Evolutionary conservation across 306 rosid species (phyloP).

Genomic region (Sophora flavescens): DNA sequence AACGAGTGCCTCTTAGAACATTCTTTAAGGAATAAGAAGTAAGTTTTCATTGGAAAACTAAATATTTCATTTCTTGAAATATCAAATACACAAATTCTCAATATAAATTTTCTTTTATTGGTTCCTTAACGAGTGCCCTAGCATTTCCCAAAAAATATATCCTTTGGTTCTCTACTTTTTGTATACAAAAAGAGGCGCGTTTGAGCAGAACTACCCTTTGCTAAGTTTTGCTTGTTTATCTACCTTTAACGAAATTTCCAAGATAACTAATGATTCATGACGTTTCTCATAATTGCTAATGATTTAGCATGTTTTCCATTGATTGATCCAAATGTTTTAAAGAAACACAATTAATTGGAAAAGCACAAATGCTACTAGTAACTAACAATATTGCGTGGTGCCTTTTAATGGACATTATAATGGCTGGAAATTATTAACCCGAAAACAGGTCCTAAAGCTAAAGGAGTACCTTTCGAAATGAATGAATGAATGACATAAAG

Average conservation of each 20-base stretch:
- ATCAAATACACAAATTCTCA: too few species aligned
- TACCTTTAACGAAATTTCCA: not conserved
- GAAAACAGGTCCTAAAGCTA: not conserved
- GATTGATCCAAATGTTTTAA: not conserved
- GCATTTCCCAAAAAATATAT: too few species aligned
- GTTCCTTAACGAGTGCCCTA: too few species aligned
- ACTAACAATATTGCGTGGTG: not conserved
- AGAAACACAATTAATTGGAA: not conserved
- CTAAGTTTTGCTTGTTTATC: not conserved
- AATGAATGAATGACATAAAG: slow-evolving; percentile 7
- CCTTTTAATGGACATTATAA: slow-evolving; percentile 22
- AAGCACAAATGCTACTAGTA: not conserved
- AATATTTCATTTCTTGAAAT: too few species aligned
- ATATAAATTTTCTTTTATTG: too few species aligned
- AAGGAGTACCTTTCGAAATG: slow-evolving; percentile 2
- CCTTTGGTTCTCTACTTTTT: not conserved
- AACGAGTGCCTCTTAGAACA: too few species aligned
- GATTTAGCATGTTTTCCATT: slow-evolving; percentile 19
- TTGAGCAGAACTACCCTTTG: not conserved
- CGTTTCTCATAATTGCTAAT: slow-evolving; percentile 34
- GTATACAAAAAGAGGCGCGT: not conserved
- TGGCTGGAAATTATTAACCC: not conserved
- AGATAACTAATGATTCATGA: slow-evolving; percentile 13
- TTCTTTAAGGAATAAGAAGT: too few species aligned
- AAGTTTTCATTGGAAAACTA: too few species aligned